Evolutionary conservation across 208 protist genomes (phyloP).

Genomic region (Angomonas ambiguus): DNA sequence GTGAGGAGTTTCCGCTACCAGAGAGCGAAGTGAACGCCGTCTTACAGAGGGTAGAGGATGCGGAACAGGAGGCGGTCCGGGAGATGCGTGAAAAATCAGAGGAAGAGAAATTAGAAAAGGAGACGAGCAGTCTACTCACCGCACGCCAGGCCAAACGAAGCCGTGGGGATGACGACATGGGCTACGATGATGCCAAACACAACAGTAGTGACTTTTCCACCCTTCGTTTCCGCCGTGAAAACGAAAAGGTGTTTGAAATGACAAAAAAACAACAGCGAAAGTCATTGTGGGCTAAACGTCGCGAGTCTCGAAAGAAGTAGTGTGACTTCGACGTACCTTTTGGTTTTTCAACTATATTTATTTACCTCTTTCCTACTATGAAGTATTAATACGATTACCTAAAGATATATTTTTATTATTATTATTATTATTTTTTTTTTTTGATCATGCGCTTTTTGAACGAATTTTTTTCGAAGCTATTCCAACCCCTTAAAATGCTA

Average conservation of each 20-base stretch:
- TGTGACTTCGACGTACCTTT: background rate
- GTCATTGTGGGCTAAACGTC: conserved; percentile 80
- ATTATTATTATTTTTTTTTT: conserved; percentile 6
- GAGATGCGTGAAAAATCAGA: conserved; percentile 88
- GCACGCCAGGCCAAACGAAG: conserved; percentile 75
- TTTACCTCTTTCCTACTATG: background rate
- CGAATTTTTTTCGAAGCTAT: too few species aligned
- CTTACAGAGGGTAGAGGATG: conserved; percentile 89
- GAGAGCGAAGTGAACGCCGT: conserved; percentile 71
- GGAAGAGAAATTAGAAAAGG: conserved; percentile 74
- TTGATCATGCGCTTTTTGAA: conserved; percentile 9
- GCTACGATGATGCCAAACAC: conserved; percentile 86
- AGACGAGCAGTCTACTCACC: conserved; percentile 56
- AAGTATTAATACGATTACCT: conserved; percentile 2
- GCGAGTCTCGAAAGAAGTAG: conserved; percentile 54
- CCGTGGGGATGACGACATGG: conserved; percentile 69
- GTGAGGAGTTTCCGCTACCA: conserved; percentile 77
- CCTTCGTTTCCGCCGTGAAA: conserved; percentile 79
- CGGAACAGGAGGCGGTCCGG: conserved; percentile 83
- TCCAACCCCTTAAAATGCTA: too few species aligned
- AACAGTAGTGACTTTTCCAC: conserved; percentile 71
- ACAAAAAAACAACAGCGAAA: conserved; percentile 85
- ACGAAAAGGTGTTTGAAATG: conserved; percentile 88
- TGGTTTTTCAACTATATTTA: background rate
- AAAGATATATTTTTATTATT: background rate